Base-by-base conservation (phyloP, 1,139 yeast species). In the Candida tetrigidarum region DNA sequence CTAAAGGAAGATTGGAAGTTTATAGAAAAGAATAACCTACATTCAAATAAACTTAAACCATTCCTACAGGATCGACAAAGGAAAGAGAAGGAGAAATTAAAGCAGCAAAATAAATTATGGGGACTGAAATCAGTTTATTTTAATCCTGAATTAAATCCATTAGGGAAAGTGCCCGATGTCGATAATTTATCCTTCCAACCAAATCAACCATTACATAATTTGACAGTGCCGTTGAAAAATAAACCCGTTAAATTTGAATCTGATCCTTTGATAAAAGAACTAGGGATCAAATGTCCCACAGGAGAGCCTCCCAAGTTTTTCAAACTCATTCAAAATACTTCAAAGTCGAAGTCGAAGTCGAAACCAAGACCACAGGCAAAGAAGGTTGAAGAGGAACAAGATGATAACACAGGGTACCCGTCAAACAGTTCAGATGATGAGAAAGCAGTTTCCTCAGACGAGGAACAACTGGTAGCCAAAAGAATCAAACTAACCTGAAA, bases 131-230 rank as follows among this genome's bases (percentile, higher is more conserved):
- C 78, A 2, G 60, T 73, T 1, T 74, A 67, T 49, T 74, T 72
- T 53, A 74, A 74, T 50, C 76, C 78, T 3, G 80, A 74, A 49
- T 55, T 74, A 34, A 74, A 74, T 44, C 79, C 80, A 3, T 55
- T 73, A 15, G 80, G 80, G 0, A 71, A 70, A 45, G 72, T 71
- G 0, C 80, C 80, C 0, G 46, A 53, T 3, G 7, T 38, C 1
- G 36, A 35, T 8, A 42, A 41, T n/a, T 23, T 39, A 5, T 19
- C 39, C 2, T 19, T 14, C 7, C n/a, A 27, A n/a, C 16, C 34
- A 3, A 43, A n/a, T 1, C 22, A 42, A 2, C 45, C 50, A 4
- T 48, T 66, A 5, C 62, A 62, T 3, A 71, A 71, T 44, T 19
- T 49, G n/a, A 62, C 62, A 1, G 43, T 55, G 9, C 73, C 75